Percentiles rank a stretch among this genome's conserved stretches.
These are phyloP conservation scores for Sungouiella thailandica DNA, from an alignment of 805 yeast species.

Conservation along the genomic window DNA sequence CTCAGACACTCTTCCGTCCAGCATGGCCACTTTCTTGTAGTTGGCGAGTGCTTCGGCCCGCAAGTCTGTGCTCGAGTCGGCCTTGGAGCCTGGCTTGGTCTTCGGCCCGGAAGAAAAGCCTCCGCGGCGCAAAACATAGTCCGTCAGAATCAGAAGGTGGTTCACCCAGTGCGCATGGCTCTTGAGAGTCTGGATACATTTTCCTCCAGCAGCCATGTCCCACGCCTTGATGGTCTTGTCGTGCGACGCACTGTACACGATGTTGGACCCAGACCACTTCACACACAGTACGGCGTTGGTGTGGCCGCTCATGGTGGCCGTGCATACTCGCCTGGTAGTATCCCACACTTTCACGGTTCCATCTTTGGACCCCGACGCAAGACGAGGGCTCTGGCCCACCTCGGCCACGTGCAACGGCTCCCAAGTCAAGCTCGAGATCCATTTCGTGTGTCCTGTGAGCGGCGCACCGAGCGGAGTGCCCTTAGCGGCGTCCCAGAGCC, in stretches of 20 bases:
- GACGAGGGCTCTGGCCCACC: conserved; percentile 60
- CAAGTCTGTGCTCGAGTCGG: conserved; percentile 22
- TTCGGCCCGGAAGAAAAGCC: conserved; percentile 81
- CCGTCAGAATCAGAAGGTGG: conserved; percentile 88
- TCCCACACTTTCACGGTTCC: conserved; percentile 91
- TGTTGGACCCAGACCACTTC: conserved; percentile 92
- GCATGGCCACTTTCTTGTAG: conserved; percentile 58
- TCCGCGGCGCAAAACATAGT: conserved; percentile 80
- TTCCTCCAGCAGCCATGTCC: conserved; percentile 74
- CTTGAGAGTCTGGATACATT: conserved; percentile 69
- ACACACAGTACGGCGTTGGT: conserved; percentile 87
- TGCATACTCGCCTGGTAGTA: conserved; percentile 58
- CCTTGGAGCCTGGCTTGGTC: conserved; percentile 36
- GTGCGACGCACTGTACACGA: conserved; percentile 85
- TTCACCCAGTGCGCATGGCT: conserved; percentile 98
- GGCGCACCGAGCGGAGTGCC: conserved; percentile 75
- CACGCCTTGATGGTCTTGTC: conserved; percentile 92
- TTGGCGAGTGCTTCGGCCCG: conserved; percentile 50
- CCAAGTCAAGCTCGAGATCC: conserved; percentile 89
- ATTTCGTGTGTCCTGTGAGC: conserved; percentile 76
- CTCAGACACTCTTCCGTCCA: conserved; percentile 57
- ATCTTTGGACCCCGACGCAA: conserved; percentile 89
- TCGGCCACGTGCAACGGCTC: conserved; percentile 83
- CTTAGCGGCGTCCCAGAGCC: conserved; percentile 77
- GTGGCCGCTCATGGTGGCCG: conserved; percentile 79